Base-by-base conservation (phyloP, 2,329 filamentous ascomycete genomes). In the Diaporthe aspalathi region DNA sequence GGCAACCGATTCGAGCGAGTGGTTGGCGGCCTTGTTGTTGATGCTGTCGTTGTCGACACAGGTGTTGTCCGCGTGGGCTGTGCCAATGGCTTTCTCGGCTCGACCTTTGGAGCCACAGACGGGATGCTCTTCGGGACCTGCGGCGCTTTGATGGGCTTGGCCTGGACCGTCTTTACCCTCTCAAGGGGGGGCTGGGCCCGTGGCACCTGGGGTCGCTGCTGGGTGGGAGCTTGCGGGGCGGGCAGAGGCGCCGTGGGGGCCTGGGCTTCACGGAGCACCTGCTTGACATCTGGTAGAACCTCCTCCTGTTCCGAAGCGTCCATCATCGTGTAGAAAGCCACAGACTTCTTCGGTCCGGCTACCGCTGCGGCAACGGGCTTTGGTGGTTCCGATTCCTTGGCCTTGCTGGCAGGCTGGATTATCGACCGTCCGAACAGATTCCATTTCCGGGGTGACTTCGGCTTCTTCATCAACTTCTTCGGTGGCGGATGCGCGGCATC, bases 1-100 rank as follows among this genome's bases (percentile, higher is more conserved):
- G 91, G 90, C 22, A 97, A 84, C 70, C 94, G 88, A 77, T 90
- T 93, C 12, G 89, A 89, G 5, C 83, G 82, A 24, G 74, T 75
- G 4, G 57, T 68, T 49, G 60, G 62, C 74, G 75, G 20, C 60
- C 63, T 56, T 45, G 65, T 32, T 47, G 57, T 54, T 16, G 54
- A 22, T 56, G 53, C 22, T 27, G 40, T 49, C 60, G 65, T 35
- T 53, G 54, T 70, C 22, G 47, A 9, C 20, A 38, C 27, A 17
- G 40, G 70, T 16, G 43, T n/a, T 40, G 35, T 62, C 40, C 67
- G 57, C 1, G 35, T 43, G 32, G 67, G 38, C 35, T 68, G 70
- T 16, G 45, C 50, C 40, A 27, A 9, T 62, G 65, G 45, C 29
- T 54, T 50, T 7, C 63, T 57, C n/a, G 43, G 50, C n/a, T 73